Percentiles rank a stretch among this genome's conserved stretches.
phyloP scores from a whole-genome alignment of 1,284 basidiomycete species.

The Malassezia brasiliensis region DNA sequence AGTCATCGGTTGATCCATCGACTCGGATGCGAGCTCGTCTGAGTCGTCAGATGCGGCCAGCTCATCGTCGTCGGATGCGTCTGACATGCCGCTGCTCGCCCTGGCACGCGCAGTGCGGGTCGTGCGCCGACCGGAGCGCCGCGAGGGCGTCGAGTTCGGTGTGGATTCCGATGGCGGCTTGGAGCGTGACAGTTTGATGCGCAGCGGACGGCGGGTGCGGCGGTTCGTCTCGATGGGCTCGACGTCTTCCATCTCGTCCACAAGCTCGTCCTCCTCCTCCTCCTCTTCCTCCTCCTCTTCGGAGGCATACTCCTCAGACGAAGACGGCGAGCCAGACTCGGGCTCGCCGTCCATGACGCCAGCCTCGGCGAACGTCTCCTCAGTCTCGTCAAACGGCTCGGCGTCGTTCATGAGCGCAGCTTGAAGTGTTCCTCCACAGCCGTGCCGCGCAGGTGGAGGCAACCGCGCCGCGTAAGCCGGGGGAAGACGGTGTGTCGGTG shows the following conservation, averaged over 20 bases:
- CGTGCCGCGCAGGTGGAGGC: too few species aligned
- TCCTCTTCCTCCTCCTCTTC: constrained; percentile 3
- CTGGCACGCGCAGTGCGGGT: constrained; percentile 5
- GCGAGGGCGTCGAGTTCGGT: constrained; percentile 1
- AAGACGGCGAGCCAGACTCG: neutral
- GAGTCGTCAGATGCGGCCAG: constrained; percentile 33
- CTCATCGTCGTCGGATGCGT: constrained; percentile 20
- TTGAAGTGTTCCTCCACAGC: neutral
- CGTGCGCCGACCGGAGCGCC: constrained; percentile 3
- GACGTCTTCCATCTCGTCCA: constrained; percentile 14
- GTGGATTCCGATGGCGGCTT: neutral
- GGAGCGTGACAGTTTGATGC: constrained; percentile 8
- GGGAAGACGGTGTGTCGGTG: neutral
- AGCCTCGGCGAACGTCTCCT: neutral
- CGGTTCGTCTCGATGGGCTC: constrained; percentile 11
- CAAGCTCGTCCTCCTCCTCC: constrained; percentile 19
- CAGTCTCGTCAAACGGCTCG: neutral
- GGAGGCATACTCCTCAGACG: neutral
- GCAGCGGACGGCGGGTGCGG: constrained; percentile 5
- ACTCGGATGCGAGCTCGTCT: constrained; percentile 13
- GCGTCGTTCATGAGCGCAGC: neutral
- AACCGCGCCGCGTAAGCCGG: too few species aligned
- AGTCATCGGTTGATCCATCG: constrained; percentile 35
- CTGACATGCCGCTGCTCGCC: neutral
- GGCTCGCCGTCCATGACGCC: constrained; percentile 7